Conservation (phyloP, 169 alveolate species). For the Plasmodium berghei region DNA sequence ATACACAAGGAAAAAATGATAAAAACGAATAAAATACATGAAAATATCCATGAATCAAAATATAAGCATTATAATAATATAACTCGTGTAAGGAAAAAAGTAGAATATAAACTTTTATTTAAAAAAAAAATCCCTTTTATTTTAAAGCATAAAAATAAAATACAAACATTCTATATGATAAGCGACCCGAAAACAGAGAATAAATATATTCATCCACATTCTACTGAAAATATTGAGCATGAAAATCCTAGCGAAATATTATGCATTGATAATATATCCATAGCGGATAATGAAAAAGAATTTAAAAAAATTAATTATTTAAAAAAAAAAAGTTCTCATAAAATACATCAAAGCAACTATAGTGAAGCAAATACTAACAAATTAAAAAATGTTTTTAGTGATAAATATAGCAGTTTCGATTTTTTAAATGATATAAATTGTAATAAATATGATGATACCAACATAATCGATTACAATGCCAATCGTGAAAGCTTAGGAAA, state of each 20-base stretch:
- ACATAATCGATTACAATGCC: not conserved
- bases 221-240: not conserved
- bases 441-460: too few relatives aligned
- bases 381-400: not conserved
- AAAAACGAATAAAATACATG: not conserved
- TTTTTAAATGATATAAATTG: too few relatives aligned
- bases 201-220: conserved; percentile 3
- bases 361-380: not conserved
- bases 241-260: not conserved
- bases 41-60: conserved; percentile 25
- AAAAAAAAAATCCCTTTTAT: conserved; percentile 45
- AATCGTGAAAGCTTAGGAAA: not conserved
- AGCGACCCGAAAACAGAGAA: conserved; percentile 15
- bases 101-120: conserved; percentile 1
- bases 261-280: not conserved
- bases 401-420: too few relatives aligned
- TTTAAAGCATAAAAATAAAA: conserved; percentile 37
- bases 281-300: not conserved
- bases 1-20: conserved; percentile 1
- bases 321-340: not conserved
- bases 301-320: conserved; percentile 12
- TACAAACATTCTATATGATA: conserved; percentile 33
- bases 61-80: conserved; percentile 33
- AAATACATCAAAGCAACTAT: not conserved
- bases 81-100: conserved; percentile 32